These are phyloP conservation scores for Magnolia changhungtana DNA, from an alignment of 164 flowering plant genomes.

Conservation along the genomic window DNA sequence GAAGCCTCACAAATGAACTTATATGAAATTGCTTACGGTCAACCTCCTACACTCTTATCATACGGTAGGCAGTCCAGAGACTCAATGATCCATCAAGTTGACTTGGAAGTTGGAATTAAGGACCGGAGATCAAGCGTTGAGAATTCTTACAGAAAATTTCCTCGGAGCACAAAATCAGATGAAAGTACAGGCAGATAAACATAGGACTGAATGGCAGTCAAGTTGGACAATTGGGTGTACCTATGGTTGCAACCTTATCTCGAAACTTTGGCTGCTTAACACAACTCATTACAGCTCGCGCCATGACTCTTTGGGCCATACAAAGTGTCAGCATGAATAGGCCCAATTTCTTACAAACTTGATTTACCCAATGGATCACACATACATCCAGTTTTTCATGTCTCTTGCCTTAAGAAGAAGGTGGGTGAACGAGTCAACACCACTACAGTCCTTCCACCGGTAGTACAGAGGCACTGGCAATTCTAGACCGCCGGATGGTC, in stretches of 20 bases:
- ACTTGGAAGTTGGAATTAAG: not conserved
- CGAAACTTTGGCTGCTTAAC: not conserved
- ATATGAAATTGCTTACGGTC: not conserved
- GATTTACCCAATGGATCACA: not conserved
- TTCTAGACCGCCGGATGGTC: not conserved
- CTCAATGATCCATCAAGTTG: not conserved
- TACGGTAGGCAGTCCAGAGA: not conserved
- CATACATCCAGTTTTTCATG: constrained; percentile 8
- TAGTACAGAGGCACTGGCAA: too few species aligned
- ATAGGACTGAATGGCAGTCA: not conserved
- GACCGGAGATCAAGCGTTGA: not conserved
- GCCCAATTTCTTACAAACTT: not conserved
- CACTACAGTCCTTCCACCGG: not conserved
- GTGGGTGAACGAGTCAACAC: not conserved
- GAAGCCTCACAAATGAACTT: not conserved
- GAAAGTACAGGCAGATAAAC: not conserved
- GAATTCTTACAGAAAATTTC: not conserved
- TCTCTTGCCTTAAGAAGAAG: not conserved
- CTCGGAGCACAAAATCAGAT: not conserved
- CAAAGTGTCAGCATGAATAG: not conserved
- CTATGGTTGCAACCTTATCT: not conserved
- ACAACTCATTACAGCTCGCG: not conserved
- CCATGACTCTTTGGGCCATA: not conserved
- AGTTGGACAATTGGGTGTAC: not conserved
- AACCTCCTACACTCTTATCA: not conserved